phyloP scores from a whole-genome alignment of 495 filamentous ascomycete species.

The Sporormia fimetaria region DNA sequence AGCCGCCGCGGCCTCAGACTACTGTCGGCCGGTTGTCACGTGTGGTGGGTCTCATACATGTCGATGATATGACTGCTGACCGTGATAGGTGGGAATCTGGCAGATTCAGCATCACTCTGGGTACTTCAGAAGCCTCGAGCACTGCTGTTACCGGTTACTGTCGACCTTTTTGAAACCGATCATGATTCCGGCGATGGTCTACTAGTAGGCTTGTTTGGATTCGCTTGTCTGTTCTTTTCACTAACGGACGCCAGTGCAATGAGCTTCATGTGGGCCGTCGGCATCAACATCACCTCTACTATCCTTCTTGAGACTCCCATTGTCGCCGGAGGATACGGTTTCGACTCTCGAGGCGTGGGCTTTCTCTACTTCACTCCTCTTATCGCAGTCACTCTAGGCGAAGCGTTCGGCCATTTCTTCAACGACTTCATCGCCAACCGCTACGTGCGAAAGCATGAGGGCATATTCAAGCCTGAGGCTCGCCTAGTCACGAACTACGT shows the following conservation, averaged over 20 bases:
- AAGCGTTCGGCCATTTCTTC: conserved; percentile 47
- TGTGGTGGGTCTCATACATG: too few species aligned
- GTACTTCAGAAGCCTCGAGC: conserved; percentile 15
- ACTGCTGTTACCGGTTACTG: conserved; percentile 21
- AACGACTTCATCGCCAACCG: conserved; percentile 42
- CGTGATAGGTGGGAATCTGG: conserved; percentile 66
- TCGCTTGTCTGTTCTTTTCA: neutral
- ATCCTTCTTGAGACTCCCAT: conserved; percentile 41
- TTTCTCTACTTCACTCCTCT: conserved; percentile 53
- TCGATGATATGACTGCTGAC: too few species aligned
- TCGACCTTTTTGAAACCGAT: conserved; percentile 43
- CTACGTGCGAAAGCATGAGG: conserved; percentile 40
- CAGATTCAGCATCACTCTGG: conserved; percentile 49
- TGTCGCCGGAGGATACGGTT: conserved; percentile 36
- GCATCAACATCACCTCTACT: conserved; percentile 50
- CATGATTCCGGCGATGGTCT: conserved; percentile 40
- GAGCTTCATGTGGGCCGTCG: conserved; percentile 50
- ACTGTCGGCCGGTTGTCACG: conserved; percentile 37
- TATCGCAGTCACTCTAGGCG: conserved; percentile 43
- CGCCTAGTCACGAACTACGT: conserved; percentile 44
- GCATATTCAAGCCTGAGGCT: conserved; percentile 48
- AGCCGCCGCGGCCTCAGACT: conserved; percentile 30
- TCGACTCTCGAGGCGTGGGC: conserved; percentile 43
- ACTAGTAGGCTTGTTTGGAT: conserved; percentile 39
- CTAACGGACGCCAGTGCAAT: conserved; percentile 12